Conservation (phyloP, 805 yeast species). For the Candida ponderosae region DNA sequence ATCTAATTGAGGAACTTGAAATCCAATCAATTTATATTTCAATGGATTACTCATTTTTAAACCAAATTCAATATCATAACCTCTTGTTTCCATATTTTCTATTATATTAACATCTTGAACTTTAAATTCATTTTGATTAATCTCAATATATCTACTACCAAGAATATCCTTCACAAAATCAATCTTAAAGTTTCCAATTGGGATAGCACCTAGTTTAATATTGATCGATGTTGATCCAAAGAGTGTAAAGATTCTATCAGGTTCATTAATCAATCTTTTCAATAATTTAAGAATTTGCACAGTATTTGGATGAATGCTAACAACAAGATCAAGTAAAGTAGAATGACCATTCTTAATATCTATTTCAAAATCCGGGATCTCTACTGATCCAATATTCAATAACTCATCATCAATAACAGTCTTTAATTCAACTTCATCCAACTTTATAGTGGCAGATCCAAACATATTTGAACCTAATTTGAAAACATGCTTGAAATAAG, state of each 20-base stretch:
- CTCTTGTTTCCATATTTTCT: constrained; percentile 10
- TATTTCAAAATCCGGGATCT: constrained; percentile 26
- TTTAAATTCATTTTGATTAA: constrained; percentile 13
- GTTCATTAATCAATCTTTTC: constrained; percentile 22
- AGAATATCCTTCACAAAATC: constrained; percentile 23
- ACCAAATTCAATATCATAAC: constrained; percentile 17
- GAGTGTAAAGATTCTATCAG: constrained; percentile 23
- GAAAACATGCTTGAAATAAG: constrained; percentile 18
- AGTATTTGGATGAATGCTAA: constrained; percentile 26
- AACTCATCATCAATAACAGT: constrained; percentile 15
- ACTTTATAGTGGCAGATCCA: constrained; percentile 19
- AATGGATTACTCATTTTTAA: constrained; percentile 17
- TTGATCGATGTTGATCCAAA: constrained; percentile 26
- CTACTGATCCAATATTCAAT: constrained; percentile 23
- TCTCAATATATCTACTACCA: constrained; percentile 13
- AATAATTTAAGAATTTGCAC: constrained; percentile 24
- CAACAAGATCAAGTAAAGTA: constrained; percentile 20
- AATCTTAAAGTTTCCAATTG: constrained; percentile 22
- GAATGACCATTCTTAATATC: constrained; percentile 19
- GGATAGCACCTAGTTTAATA: constrained; percentile 25
- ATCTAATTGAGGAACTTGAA: constrained; percentile 24
- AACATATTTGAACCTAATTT: constrained; percentile 24
- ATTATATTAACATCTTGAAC: constrained; percentile 18
- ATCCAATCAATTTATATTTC: constrained; percentile 9
- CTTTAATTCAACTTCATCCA: constrained; percentile 23